Evolutionary conservation across 176 grass and related monocot genomes (phyloP).

Genomic region (Microstegium vimineum): DNA sequence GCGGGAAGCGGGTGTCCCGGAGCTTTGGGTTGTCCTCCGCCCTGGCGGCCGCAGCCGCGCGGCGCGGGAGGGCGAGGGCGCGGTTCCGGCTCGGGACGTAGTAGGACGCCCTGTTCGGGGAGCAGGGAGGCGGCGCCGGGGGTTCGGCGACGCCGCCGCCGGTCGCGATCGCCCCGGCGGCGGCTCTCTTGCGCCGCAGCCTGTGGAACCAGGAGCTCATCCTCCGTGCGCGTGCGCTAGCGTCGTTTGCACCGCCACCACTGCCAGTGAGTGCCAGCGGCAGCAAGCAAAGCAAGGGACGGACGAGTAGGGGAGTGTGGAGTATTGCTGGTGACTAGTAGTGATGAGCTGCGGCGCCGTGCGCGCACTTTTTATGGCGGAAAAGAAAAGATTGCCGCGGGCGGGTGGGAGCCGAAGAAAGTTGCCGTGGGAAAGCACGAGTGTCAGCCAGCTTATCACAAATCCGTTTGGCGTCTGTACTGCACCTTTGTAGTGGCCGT

Average conservation of each 20-base stretch:
- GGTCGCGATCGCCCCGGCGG: not conserved
- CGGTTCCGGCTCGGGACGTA: constrained; percentile 49
- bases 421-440: constrained; percentile 21
- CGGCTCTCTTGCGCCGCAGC: constrained; percentile 53
- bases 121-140: constrained; percentile 3
- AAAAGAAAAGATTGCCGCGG: constrained; percentile 36
- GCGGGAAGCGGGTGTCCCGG: constrained; percentile 48
- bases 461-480: not conserved
- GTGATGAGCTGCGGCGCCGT: not conserved
- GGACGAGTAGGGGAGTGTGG: constrained; percentile 6
- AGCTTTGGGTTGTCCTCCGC: constrained; percentile 36
- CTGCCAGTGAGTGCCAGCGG: not conserved
- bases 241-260: no score
- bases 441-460: not conserved
- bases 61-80: not conserved
- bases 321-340: not conserved
- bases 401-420: constrained; percentile 30
- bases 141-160: not conserved
- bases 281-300: not conserved
- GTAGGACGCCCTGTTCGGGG: constrained; percentile 70
- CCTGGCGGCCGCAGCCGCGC: not conserved
- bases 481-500: not conserved
- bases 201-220: constrained; percentile 74
- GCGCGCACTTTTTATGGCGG: constrained; percentile 41
- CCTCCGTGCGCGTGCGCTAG: not conserved